Conservation (phyloP, 306 rosid species). For the Purshia tridentata region DNA sequence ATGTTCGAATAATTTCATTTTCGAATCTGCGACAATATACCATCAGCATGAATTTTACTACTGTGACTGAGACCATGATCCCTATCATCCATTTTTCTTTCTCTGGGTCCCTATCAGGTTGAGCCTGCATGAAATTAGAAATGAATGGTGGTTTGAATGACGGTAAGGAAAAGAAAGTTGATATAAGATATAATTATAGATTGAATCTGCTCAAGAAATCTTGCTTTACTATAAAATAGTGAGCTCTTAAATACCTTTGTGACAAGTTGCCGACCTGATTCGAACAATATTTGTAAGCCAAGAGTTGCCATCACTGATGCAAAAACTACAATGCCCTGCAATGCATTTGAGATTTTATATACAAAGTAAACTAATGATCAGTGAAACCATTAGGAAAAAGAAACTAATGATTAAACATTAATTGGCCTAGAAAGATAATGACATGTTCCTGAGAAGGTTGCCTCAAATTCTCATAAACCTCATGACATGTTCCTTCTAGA, state of each 20-base stretch:
- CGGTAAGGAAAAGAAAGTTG: not conserved
- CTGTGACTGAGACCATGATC: constrained; percentile 70
- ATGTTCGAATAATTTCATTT: constrained; percentile 78
- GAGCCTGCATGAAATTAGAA: constrained; percentile 38
- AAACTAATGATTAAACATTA: no score
- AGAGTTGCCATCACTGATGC: constrained; percentile 96
- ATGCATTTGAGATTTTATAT: not conserved
- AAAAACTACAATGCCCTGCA: constrained; percentile 86
- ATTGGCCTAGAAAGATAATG: no score
- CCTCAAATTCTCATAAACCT: not conserved
- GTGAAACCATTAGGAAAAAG: not conserved
- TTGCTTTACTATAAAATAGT: not conserved
- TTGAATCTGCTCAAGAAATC: not conserved
- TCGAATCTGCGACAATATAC: constrained; percentile 73
- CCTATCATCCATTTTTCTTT: constrained; percentile 90
- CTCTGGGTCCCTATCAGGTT: constrained; percentile 59
- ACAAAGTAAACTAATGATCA: not conserved
- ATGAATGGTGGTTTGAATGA: not conserved
- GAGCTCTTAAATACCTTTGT: constrained; percentile 43
- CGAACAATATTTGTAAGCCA: constrained; percentile 79
- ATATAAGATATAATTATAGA: no score
- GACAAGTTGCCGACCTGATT: constrained; percentile 67
- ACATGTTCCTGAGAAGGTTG: no score
- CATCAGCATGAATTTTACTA: constrained; percentile 59
- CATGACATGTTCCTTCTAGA: not conserved